Evolutionary conservation across 176 grass and related monocot genomes (phyloP), one percentile per base, ranked within the genome.

Genomic region (Puccinellia tenuiflora): DNA sequence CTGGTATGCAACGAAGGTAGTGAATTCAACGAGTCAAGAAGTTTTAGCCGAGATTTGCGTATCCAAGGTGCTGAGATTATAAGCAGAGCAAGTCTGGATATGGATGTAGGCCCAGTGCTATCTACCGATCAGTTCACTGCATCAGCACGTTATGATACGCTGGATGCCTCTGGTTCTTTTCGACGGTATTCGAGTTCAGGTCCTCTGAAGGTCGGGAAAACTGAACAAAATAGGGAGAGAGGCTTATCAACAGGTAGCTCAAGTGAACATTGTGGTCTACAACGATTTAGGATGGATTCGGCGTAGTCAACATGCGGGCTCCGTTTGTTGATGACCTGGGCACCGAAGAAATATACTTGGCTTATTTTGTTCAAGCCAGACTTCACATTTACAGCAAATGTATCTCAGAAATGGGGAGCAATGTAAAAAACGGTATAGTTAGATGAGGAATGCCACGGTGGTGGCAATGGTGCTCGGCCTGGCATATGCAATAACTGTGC

Each of bases 161-260:
- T 85, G 33, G 93, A 96, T 59, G 86, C 72, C 5, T 94, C 97
- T 37, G 93, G 91, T 81, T 99, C 97, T 46, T 99, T 99, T 63
- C 86, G 88, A 57, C 84, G 85, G 74, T 90, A 90, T 94, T 82
- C 88, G 25, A 91, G 93, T 68, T 99, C 93, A 33, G 97, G 93
- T 29, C 89, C 97, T 79, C 67, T 92, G 55, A 93, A 81, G 68
- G 70, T 73, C 28, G 79, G 87, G 17, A 80, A 83, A 66, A n/a
- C 46, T 47, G 79, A 40, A 45, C 80, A 69, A 0, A 68, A 52
- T 75, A 84, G 80, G 78, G 87, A 80, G 56, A 90, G 87, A 75
- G 90, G 87, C 3, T 85, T 92, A 75, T 87, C 91, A 61, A 88
- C 88, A 75, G 91, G 92, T 52, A 97, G 95, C 74, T 90, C 95